Percentiles rank a stretch among this genome's conserved stretches.
Conservation (phyloP, 805 yeast species). For the Ogataea sp. region DNA sequence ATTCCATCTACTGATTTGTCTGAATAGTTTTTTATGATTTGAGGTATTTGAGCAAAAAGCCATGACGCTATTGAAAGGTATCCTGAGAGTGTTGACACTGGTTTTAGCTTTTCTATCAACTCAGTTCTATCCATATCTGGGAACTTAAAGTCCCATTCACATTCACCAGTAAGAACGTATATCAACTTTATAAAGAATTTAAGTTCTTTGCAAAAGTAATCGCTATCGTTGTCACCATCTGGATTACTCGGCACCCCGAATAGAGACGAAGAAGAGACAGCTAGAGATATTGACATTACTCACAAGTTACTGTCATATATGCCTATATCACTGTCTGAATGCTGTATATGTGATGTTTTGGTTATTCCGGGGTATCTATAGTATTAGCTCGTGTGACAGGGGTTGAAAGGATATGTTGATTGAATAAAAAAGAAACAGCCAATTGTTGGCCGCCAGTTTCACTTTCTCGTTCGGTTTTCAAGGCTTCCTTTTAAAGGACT, state of each 20-base stretch:
- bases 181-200: constrained; percentile 14
- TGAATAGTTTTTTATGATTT: constrained; percentile 49
- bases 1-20: constrained; percentile 61
- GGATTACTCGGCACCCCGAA: background rate
- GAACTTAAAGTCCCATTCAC: constrained; percentile 3
- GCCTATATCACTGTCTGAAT: too few relatives aligned
- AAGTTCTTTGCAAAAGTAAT: constrained; percentile 11
- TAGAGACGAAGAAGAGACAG: background rate
- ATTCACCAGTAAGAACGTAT: constrained; percentile 18
- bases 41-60: constrained; percentile 73
- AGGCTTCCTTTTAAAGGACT: too few relatives aligned
- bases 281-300: too few relatives aligned
- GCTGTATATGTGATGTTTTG: too few relatives aligned
- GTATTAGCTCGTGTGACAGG: too few relatives aligned
- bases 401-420: too few relatives aligned
- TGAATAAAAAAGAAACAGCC: too few relatives aligned
- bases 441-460: too few relatives aligned
- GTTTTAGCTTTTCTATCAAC: constrained; percentile 9
- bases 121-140: constrained; percentile 10
- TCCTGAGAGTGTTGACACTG: constrained; percentile 23
- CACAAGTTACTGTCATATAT: too few relatives aligned
- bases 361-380: too few relatives aligned
- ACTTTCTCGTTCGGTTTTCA: too few relatives aligned
- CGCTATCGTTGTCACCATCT: background rate
- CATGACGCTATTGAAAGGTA: constrained; percentile 45